These are phyloP conservation scores for Moricandia moricandioides DNA, from an alignment of 345 rosid species.

Conservation along the genomic window DNA sequence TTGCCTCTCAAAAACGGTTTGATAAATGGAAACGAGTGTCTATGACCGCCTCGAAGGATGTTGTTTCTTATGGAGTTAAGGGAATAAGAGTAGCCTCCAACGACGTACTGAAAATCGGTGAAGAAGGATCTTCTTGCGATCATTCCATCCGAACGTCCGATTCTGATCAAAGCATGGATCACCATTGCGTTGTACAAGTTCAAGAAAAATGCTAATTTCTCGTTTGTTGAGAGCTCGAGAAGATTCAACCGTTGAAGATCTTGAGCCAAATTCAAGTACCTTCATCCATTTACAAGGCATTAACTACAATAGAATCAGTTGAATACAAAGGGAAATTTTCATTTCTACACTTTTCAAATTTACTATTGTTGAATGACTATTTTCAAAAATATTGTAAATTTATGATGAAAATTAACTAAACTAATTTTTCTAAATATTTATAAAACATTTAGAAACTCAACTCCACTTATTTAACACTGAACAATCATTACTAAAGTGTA, in stretches of 20 bases:
- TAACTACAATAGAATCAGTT: not conserved
- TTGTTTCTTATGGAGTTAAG: conserved; percentile 62
- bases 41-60: conserved; percentile 60
- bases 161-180: conserved; percentile 75
- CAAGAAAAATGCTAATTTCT: conserved; percentile 74
- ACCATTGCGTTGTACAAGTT: conserved; percentile 92
- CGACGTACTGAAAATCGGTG: conserved; percentile 66
- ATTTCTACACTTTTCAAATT: no score
- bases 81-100: conserved; percentile 77
- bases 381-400: no score
- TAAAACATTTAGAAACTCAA: no score
- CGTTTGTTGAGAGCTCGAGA: conserved; percentile 45
- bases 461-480: no score
- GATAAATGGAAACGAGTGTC: conserved; percentile 55
- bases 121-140: conserved; percentile 65
- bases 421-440: no score
- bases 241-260: conserved; percentile 80
- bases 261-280: conserved; percentile 63
- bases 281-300: conserved; percentile 24
- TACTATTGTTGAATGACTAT: no score
- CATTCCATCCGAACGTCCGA: conserved; percentile 62
- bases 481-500: no score
- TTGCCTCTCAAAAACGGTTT: conserved; percentile 52
- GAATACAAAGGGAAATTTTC: no score
- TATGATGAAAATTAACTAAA: no score